A percentile compares a stretch with the other conserved stretches of the same genome.
phyloP scores from a whole-genome alignment of 2,329 filamentous ascomycete genomes.

The Penicillium sp. region DNA sequence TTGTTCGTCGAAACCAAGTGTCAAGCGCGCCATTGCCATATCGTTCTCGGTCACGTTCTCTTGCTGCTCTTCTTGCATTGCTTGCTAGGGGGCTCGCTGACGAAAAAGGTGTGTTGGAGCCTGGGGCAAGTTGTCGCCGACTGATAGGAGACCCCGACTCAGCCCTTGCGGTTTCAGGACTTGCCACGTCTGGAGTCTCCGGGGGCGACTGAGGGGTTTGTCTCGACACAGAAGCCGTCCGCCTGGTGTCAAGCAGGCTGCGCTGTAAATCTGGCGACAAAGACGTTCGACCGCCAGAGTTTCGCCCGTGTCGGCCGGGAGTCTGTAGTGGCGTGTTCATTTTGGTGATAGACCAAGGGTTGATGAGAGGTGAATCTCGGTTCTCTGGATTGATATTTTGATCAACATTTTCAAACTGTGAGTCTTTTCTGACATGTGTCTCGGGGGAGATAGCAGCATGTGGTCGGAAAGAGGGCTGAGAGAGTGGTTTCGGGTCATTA shows the following conservation, averaged over 20 bases:
- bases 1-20: constrained; percentile 26
- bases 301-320: constrained; percentile 4
- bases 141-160: constrained; percentile 14
- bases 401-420: not conserved
- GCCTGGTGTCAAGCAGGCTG: not conserved
- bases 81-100: not conserved
- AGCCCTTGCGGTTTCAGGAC: constrained; percentile 2
- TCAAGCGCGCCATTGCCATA: constrained; percentile 29
- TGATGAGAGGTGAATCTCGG: constrained; percentile 5
- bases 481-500: not conserved
- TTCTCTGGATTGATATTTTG: not conserved
- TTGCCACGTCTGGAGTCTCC: constrained; percentile 1
- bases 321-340: constrained; percentile 20
- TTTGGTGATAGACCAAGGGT: constrained; percentile 21
- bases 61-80: constrained; percentile 9
- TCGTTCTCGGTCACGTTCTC: constrained; percentile 22
- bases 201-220: not conserved
- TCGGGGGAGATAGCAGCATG: not conserved
- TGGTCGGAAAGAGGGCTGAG: not conserved
- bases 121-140: not conserved
- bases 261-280: not conserved
- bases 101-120: not conserved
- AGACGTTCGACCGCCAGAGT: not conserved
- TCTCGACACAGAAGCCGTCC: not conserved
- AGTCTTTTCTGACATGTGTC: not conserved